A percentile compares a stretch with the other conserved stretches of the same genome.
These are phyloP conservation scores for Metschnikowia anglica DNA, from an alignment of 805 yeast species.

Conservation along the genomic window DNA sequence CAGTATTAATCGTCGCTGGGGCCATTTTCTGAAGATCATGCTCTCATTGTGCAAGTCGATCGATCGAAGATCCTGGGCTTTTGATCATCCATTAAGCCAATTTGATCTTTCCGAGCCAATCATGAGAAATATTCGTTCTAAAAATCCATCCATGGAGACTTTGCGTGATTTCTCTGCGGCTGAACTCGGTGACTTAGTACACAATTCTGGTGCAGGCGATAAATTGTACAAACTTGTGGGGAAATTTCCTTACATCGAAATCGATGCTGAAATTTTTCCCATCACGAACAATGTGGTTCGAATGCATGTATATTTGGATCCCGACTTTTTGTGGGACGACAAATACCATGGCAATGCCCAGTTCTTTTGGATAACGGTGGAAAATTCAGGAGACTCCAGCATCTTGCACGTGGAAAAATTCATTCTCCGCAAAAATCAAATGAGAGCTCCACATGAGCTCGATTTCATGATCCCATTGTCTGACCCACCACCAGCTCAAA, in stretches of 20 bases:
- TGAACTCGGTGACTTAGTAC: slow-evolving; percentile 89
- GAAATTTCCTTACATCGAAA: slow-evolving; percentile 70
- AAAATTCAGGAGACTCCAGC: slow-evolving; percentile 71
- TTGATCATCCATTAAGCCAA: slow-evolving; percentile 85
- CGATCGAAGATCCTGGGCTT: slow-evolving; percentile 83
- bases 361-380: slow-evolving; percentile 90
- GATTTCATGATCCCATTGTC: slow-evolving; percentile 91
- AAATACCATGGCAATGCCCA: slow-evolving; percentile 79
- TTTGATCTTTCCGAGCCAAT: slow-evolving; percentile 76
- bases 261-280: slow-evolving; percentile 84
- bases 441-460: slow-evolving; percentile 60
- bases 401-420: slow-evolving; percentile 83
- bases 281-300: slow-evolving; percentile 84
- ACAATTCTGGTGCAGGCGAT: slow-evolving; percentile 72
- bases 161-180: slow-evolving; percentile 68
- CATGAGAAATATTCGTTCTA: slow-evolving; percentile 57
- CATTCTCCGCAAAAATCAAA: slow-evolving; percentile 58
- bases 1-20: slow-evolving; percentile 91
- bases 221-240: slow-evolving; percentile 59
- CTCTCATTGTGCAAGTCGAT: slow-evolving; percentile 82
- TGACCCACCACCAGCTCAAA: slow-evolving; percentile 88
- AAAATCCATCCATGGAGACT: slow-evolving; percentile 66
- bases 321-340: slow-evolving; percentile 86
- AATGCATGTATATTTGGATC: slow-evolving; percentile 63
- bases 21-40: slow-evolving; percentile 69